Evolutionary conservation across 495 filamentous ascomycete genomes (phyloP).

Genomic region (Penicillium taxi): DNA sequence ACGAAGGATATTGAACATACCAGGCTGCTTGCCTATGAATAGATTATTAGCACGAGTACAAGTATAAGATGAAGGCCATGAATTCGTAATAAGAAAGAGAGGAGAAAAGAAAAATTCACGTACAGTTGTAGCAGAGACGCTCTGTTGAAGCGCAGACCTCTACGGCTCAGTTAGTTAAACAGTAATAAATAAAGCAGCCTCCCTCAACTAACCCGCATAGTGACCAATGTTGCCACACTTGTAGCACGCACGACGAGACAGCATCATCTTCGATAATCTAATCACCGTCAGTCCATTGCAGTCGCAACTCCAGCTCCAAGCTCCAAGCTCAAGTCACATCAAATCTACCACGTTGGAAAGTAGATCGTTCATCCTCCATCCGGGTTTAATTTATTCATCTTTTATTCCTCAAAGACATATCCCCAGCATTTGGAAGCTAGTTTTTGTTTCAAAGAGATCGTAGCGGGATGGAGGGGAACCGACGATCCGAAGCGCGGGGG

Average conservation of each 20-base stretch:
- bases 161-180: constrained; percentile 20
- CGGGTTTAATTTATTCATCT: too few relatives aligned
- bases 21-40: constrained; percentile 69
- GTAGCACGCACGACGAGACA: constrained; percentile 97
- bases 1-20: constrained; percentile 45
- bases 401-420: too few relatives aligned
- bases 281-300: constrained; percentile 15
- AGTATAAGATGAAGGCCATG: constrained; percentile 1
- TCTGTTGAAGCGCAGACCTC: constrained; percentile 96
- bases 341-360: too few relatives aligned
- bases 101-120: constrained; percentile 24
- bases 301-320: too few relatives aligned
- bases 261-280: constrained; percentile 65
- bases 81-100: neutral
- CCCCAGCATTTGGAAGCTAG: neutral
- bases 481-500: constrained; percentile 12
- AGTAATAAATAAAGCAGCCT: neutral
- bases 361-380: neutral
- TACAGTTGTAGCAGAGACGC: constrained; percentile 99
- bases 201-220: constrained; percentile 62
- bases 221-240: constrained; percentile 99
- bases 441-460: too few relatives aligned
- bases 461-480: constrained; percentile 9
- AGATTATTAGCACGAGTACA: constrained; percentile 18
- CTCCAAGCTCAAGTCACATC: too few relatives aligned